Base-by-base conservation (phyloP, 2,329 filamentous ascomycete species). In the Zymoseptoria pseudotritici region DNA sequence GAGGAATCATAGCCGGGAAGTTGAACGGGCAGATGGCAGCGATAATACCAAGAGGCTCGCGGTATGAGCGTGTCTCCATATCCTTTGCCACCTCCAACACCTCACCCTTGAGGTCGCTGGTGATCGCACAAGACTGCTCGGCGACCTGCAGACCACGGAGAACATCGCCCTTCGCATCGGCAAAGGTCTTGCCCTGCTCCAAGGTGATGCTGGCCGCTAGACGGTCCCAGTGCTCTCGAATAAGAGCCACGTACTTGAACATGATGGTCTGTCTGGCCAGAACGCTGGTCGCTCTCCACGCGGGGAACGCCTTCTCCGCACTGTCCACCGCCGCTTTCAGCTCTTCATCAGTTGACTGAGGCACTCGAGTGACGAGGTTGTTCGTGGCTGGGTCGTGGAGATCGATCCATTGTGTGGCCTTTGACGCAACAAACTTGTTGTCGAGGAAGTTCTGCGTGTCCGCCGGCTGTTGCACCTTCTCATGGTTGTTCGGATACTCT, bases 11-110 rank as follows among this genome's bases (percentile, higher is more conserved):
- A 68, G 90, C 90, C 51, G 90, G 90, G 78, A 94, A 94, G 80
- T 94, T 94, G 73, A 94, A 94, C 1, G 90, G 90, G 80, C 90
- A 94, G 67, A 94, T 94, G 60, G 90, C 88, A 60, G 89, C 89
- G 51, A 89, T 86, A 36, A 94, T 86, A 58, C 90, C 90, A 70
- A 94, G 77, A 61, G 90, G 89, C 80, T 94, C 90, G 63, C 85
- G 83, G 75, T 94, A 94, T 61, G 84, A 88, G 71, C 89, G 80
- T 29, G 90, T 94, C 80, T 94, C 90, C 90, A 94, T 94, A 70
- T 94, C 90, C 81, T 90, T 92, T 58, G 89, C 84, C 11, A 94
- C 90, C 79, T 94, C 90, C 36, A 94, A 81, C 52, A 94, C 81
- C 77, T 94, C 89, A 49, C 90, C 90, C 74, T 89, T 90, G 75